These are phyloP conservation scores for Podila epicladia DNA, from an alignment of 192 early-diverging fungal species.

Conservation along the genomic window DNA sequence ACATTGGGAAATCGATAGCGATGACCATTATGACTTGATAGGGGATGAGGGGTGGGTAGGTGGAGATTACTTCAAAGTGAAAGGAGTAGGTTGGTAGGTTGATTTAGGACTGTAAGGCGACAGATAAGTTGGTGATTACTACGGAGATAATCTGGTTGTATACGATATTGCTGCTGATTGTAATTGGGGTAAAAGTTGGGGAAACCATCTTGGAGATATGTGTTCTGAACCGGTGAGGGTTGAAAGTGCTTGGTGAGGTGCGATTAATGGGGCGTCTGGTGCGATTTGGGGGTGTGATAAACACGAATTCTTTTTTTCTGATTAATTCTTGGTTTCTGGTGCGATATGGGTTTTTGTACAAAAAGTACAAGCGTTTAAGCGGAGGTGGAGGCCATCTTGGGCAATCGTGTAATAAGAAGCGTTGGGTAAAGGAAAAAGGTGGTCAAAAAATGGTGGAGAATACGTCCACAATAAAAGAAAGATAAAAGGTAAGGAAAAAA, in stretches of 20 bases:
- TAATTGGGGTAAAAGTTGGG: conserved; percentile 35
- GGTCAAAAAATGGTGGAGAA: conserved; percentile 20
- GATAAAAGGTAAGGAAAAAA: conserved; percentile 9
- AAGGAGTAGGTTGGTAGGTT: not conserved
- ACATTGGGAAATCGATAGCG: conserved; percentile 39
- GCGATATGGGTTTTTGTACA: conserved; percentile 6
- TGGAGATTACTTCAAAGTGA: not conserved
- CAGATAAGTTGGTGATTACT: conserved; percentile 21
- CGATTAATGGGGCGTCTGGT: conserved; percentile 25
- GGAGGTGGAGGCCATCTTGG: conserved; percentile 47
- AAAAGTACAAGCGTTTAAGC: conserved; percentile 45
- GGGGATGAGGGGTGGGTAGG: not conserved
- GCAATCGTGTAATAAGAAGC: not conserved
- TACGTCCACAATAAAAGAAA: conserved; percentile 43
- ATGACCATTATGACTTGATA: conserved; percentile 25
- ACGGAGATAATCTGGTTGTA: conserved; percentile 30
- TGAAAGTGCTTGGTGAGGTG: conserved; percentile 8
- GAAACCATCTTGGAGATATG: conserved; percentile 44
- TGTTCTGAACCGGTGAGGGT: conserved; percentile 38
- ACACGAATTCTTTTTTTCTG: conserved; percentile 16
- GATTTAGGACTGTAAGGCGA: conserved; percentile 45
- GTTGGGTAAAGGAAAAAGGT: not conserved
- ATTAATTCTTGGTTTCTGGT: conserved; percentile 5
- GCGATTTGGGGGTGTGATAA: conserved; percentile 31
- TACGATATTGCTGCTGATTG: conserved; percentile 14